These are phyloP conservation scores for Parietaria judaica DNA, from an alignment of 306 rosid genomes.

Conservation along the genomic window DNA sequence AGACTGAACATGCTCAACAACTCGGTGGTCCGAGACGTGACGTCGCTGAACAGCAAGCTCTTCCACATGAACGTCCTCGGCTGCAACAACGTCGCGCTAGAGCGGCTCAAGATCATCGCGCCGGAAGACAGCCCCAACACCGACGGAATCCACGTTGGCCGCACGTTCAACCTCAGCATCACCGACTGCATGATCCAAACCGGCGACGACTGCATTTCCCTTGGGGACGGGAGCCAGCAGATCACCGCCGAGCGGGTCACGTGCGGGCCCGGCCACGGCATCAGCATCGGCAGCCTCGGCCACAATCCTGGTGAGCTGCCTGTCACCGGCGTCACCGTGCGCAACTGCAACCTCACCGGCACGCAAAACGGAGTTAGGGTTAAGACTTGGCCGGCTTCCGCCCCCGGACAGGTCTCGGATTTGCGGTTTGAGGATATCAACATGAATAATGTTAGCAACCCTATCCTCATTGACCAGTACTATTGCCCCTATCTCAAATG, in stretches of 20 bases:
- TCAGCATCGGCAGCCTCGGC: conserved; percentile 43
- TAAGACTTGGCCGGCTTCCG: conserved; percentile 19
- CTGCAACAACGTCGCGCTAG: conserved; percentile 29
- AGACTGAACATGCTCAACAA: conserved; percentile 28
- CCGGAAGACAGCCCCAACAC: conserved; percentile 33
- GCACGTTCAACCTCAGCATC: conserved; percentile 27
- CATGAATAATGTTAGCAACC: conserved; percentile 20
- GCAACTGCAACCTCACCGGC: conserved; percentile 8
- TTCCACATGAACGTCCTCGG: conserved; percentile 32
- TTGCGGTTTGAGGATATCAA: conserved; percentile 13
- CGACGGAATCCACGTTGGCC: conserved; percentile 40
- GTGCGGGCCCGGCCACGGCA: conserved; percentile 46
- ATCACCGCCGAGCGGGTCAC: conserved; percentile 15
- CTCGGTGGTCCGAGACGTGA: conserved; percentile 14
- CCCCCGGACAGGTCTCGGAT: neutral
- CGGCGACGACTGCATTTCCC: conserved; percentile 42
- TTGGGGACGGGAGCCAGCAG: conserved; percentile 36
- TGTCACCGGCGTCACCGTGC: conserved; percentile 8
- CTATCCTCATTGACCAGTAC: conserved; percentile 17
- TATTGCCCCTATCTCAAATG: conserved; percentile 34
- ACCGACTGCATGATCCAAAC: conserved; percentile 22
- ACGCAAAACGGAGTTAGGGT: conserved; percentile 21
- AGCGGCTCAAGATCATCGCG: conserved; percentile 17
- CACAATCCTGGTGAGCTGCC: conserved; percentile 12
- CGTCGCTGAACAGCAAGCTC: conserved; percentile 28